Percentiles rank a stretch among this genome's conserved stretches.
Conservation (phyloP, 148 eudicot genomes). For the Heliosperma pusillum region DNA sequence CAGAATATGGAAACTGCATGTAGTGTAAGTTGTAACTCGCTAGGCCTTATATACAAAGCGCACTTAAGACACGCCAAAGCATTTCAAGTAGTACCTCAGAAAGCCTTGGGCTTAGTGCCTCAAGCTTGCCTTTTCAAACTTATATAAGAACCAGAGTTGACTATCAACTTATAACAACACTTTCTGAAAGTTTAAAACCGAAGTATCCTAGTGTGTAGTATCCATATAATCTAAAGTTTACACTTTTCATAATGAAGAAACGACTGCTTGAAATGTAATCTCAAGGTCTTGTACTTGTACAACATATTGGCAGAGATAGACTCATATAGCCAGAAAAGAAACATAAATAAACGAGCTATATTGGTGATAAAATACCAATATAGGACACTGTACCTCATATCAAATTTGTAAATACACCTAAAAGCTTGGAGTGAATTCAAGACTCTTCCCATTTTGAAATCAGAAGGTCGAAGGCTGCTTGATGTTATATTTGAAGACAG, state of each 20-base stretch:
- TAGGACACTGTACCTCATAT: slow-evolving; percentile 52
- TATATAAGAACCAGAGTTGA: not conserved
- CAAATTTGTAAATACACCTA: slow-evolving; percentile 66
- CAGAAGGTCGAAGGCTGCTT: slow-evolving; percentile 87
- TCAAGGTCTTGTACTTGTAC: not conserved
- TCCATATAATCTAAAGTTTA: too few relatives aligned
- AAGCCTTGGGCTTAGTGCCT: too few relatives aligned
- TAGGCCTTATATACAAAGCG: too few relatives aligned
- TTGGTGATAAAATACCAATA: not conserved
- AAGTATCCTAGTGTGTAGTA: not conserved
- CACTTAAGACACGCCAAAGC: too few relatives aligned
- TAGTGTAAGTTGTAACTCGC: too few relatives aligned
- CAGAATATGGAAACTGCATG: too few relatives aligned
- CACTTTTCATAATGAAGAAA: not conserved
- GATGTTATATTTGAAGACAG: slow-evolving; percentile 77
- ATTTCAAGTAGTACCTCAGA: too few relatives aligned
- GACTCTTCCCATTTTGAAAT: slow-evolving; percentile 83
- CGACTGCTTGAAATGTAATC: not conserved
- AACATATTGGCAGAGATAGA: not conserved
- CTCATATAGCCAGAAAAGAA: not conserved
- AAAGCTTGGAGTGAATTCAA: slow-evolving; percentile 68
- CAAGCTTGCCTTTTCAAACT: too few relatives aligned
- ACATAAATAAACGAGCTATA: not conserved
- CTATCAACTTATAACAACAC: not conserved
- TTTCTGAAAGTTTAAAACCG: not conserved